Evolutionary conservation across 2,329 filamentous ascomycete species (phyloP).

Genomic region (Ophiostoma montium): DNA sequence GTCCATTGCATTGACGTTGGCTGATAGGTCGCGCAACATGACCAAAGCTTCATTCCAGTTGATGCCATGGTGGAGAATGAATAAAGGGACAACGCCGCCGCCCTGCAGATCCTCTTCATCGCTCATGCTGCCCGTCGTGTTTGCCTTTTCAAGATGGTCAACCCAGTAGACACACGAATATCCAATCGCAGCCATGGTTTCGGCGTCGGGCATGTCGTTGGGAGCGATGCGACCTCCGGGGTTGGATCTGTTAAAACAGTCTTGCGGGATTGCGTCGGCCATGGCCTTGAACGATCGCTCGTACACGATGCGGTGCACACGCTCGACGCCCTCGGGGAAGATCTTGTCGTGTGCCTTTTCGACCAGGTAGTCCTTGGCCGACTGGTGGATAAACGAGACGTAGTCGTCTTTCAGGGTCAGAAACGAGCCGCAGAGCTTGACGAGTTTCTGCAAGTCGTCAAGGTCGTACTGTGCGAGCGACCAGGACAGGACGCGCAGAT

Average conservation of each 20-base stretch:
- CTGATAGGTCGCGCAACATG: too few relatives aligned
- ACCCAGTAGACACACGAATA: conserved; percentile 24
- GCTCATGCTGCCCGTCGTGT: neutral
- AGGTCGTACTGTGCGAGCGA: conserved; percentile 18
- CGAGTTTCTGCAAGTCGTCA: conserved; percentile 16
- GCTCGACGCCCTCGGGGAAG: conserved; percentile 17
- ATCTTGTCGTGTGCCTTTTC: conserved; percentile 14
- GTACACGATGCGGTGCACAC: conserved; percentile 21
- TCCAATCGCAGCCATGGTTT: conserved; percentile 16
- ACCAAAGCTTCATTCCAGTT: too few relatives aligned
- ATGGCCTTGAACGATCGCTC: conserved; percentile 21
- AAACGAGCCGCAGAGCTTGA: conserved; percentile 26
- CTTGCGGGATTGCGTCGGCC: too few relatives aligned
- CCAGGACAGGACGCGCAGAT: conserved; percentile 20
- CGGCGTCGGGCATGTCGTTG: conserved; percentile 12
- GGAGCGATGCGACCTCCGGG: conserved; percentile 15
- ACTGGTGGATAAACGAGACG: conserved; percentile 27
- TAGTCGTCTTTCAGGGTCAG: conserved; percentile 19
- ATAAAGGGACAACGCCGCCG: neutral
- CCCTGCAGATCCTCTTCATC: conserved; percentile 11
- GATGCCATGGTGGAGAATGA: neutral
- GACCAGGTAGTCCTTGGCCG: conserved; percentile 27
- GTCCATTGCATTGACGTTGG: neutral
- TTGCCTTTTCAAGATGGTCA: conserved; percentile 17
- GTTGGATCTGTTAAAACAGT: conserved; percentile 20